Base-by-base conservation (phyloP, 495 filamentous ascomycete species). In the Tuber aestivum region DNA sequence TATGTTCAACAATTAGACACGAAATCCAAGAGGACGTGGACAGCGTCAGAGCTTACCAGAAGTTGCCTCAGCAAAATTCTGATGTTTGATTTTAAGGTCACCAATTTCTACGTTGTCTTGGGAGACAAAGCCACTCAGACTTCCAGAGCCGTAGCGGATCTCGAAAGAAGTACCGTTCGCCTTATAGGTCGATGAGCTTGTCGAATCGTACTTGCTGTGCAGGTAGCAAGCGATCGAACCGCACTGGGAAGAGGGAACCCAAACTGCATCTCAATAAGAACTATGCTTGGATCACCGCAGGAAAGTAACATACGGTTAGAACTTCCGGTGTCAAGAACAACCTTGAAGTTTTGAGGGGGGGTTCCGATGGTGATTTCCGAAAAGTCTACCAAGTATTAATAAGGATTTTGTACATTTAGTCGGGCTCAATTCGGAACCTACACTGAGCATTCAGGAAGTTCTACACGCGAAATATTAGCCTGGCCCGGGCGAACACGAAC, bases 391-490 rank as follows among this genome's bases (percentile, higher is more conserved):
- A 44, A 72, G 56, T 38, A 71, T 75, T 37, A 75, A 27, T 70
- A 70, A 69, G 68, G 23, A 48, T 23, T 41, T 74, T 41, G 23
- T 32, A 18, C 27, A 7, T 14, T 35, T 37, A 41, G 9, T 38
- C 70, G 41, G 12, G n/a, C 27, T 40, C 73, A 42, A 27, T 23
- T 40, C 65, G 37, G 70, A 75, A 85, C 93, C 80, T 91, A 97
- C 95, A 99, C 85, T 99, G 96, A 74, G 96, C 96, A 82, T 99
- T 99, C 86, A 99, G 86, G 87, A 97, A 99, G 88, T 99, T 99
- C 82, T 83, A 32, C 45, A 45, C n/a, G 10, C 20, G 70, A 75
- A 61, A 73, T 27, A 68, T 83, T 81, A 83, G 75, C 65, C 1
- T 27, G 5, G 56, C 32, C 6, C 27, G 69, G 41, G 77, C 41